Conservation (phyloP, 306 rosid species). For the Lathyrus tuberosus region DNA sequence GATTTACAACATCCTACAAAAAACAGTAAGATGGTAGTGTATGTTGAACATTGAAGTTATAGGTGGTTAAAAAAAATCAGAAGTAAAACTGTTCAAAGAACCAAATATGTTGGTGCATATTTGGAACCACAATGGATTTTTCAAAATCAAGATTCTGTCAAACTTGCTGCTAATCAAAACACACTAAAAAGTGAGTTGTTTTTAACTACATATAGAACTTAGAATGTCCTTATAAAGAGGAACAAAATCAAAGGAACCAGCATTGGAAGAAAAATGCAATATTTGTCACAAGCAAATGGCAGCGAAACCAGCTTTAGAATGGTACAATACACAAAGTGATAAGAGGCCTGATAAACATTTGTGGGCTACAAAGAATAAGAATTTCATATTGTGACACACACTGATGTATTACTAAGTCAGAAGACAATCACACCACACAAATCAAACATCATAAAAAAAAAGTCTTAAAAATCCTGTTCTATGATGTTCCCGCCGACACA, state of each 20-base stretch:
- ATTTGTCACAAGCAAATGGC: constrained; percentile 25
- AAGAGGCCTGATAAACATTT: constrained; percentile 24
- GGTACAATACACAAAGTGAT: constrained; percentile 26
- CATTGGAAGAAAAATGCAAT: constrained; percentile 23
- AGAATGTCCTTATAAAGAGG: background rate
- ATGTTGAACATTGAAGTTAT: too few relatives aligned
- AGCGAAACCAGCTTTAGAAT: constrained; percentile 21
- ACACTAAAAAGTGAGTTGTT: too few relatives aligned
- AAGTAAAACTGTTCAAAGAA: too few relatives aligned
- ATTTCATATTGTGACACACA: constrained; percentile 40
- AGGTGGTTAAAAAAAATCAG: too few relatives aligned
- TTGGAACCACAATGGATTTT: too few relatives aligned
- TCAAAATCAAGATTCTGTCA: too few relatives aligned
- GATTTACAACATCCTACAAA: too few relatives aligned
- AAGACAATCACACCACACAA: constrained; percentile 47
- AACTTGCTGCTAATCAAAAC: too few relatives aligned
- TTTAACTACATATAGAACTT: background rate
- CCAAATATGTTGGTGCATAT: too few relatives aligned
- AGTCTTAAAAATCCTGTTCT: constrained; percentile 26
- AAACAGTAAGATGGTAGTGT: too few relatives aligned
- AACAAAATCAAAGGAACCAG: background rate
- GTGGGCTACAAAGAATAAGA: constrained; percentile 44
- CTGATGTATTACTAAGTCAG: constrained; percentile 32
- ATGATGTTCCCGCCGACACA: constrained; percentile 36
- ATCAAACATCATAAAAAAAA: constrained; percentile 44